A percentile compares a stretch with the other conserved stretches of the same genome.
Conservation (phyloP, 1,139 yeast genomes). For the Geotrichum fermentans region DNA sequence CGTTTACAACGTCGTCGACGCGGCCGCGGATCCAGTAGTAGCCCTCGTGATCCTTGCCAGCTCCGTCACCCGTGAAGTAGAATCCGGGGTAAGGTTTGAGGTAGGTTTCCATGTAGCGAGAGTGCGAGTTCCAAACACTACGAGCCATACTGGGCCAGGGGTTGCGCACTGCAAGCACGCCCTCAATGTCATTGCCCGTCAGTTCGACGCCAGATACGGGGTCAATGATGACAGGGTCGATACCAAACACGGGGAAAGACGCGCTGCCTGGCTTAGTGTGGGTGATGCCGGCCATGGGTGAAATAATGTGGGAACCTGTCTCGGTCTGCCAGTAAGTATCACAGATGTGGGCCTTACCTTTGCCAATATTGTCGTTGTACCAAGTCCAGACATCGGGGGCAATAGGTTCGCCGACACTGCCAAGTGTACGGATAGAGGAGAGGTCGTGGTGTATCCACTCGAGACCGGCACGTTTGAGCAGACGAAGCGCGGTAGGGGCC, state of each 20-base stretch:
- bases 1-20: constrained; percentile 91
- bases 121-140: constrained; percentile 80
- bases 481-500: constrained; percentile 87
- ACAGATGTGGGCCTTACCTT: constrained; percentile 67
- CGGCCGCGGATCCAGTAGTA: constrained; percentile 94
- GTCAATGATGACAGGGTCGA: constrained; percentile 75
- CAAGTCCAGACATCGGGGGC: constrained; percentile 93
- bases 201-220: constrained; percentile 78
- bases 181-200: constrained; percentile 80
- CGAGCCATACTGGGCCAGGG: constrained; percentile 96
- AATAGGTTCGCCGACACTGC: constrained; percentile 90
- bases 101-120: constrained; percentile 79
- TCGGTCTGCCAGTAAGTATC: constrained; percentile 97
- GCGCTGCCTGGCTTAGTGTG: constrained; percentile 93
- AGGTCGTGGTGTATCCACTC: constrained; percentile 60
- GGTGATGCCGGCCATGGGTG: constrained; percentile 82
- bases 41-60: constrained; percentile 89
- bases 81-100: constrained; percentile 86
- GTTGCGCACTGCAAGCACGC: constrained; percentile 74
- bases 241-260: constrained; percentile 84
- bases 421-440: constrained; percentile 63
- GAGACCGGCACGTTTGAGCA: constrained; percentile 78
- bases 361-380: constrained; percentile 78
- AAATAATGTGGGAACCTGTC: constrained; percentile 87
- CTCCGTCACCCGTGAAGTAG: constrained; percentile 95